Conservation (phyloP, 805 yeast species). For the Wickerhamiella vanderwaltii region DNA sequence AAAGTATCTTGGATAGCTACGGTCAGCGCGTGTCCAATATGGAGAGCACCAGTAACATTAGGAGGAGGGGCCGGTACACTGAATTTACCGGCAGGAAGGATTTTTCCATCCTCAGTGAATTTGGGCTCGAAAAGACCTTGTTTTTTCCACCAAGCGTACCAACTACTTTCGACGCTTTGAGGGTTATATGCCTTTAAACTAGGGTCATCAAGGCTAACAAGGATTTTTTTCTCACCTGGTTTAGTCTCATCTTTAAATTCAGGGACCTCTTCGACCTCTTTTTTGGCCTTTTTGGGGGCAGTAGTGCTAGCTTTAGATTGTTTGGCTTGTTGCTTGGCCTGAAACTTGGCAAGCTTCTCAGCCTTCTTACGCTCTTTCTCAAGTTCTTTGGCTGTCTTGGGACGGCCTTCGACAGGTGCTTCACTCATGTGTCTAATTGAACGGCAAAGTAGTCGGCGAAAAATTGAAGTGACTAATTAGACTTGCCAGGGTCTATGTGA, state of each 20-base stretch:
- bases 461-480: conserved; percentile 10
- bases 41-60: conserved; percentile 96
- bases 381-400: conserved; percentile 64
- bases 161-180: conserved; percentile 81
- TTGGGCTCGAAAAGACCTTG: conserved; percentile 84
- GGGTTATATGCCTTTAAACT: conserved; percentile 92
- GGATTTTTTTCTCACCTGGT: conserved; percentile 82
- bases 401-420: conserved; percentile 22
- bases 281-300: conserved; percentile 40
- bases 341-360: conserved; percentile 74
- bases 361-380: conserved; percentile 84
- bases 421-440: conserved; percentile 8
- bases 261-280: conserved; percentile 66
- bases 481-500: neutral
- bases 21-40: conserved; percentile 96
- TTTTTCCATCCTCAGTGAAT: conserved; percentile 57
- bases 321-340: conserved; percentile 66
- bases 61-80: conserved; percentile 99
- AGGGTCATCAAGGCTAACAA: conserved; percentile 81
- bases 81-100: conserved; percentile 73
- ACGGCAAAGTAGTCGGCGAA: conserved; percentile 7
- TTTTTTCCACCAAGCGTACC: conserved; percentile 96
- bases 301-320: conserved; percentile 28
- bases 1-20: conserved; percentile 89
- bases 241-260: conserved; percentile 73